Percentiles rank a stretch among this genome's conserved stretches.
Evolutionary conservation across 257 asterid genomes (phyloP).

Genomic region (Schizonepeta tenuifolia): DNA sequence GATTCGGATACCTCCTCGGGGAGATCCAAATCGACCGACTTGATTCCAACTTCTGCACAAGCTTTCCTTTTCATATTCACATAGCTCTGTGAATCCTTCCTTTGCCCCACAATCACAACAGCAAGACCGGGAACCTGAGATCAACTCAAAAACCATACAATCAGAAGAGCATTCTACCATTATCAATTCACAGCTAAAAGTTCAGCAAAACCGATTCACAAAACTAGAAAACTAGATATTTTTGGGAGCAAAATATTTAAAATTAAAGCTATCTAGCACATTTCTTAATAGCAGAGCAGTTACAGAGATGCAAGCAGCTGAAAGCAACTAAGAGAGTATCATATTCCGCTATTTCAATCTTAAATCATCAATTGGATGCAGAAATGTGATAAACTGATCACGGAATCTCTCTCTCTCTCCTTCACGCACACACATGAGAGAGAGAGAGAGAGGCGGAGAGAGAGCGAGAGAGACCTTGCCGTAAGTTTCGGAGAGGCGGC

Average conservation of each 20-base stretch:
- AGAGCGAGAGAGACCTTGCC: constrained; percentile 56
- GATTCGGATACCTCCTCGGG: constrained; percentile 85
- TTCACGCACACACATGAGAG: background rate
- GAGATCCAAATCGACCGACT: constrained; percentile 74
- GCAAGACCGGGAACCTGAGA: constrained; percentile 95
- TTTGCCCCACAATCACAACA: constrained; percentile 85
- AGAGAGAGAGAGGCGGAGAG: background rate
- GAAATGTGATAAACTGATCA: background rate
- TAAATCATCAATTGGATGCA: constrained; percentile 20
- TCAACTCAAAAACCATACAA: constrained; percentile 29
- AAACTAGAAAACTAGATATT: background rate
- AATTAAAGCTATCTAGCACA: background rate
- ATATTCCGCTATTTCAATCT: background rate
- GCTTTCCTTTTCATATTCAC: constrained; percentile 95
- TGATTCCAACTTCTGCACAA: constrained; percentile 89
- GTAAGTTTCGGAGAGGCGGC: constrained; percentile 58
- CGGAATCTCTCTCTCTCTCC: background rate
- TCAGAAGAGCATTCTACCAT: background rate
- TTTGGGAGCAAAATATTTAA: background rate
- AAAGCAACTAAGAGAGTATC: background rate
- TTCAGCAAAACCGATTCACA: constrained; percentile 1
- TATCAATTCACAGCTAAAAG: background rate
- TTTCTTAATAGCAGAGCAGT: background rate
- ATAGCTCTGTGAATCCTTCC: constrained; percentile 96
- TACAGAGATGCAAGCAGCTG: constrained; percentile 2